Percentiles rank a stretch among this genome's conserved stretches.
These are phyloP conservation scores for Penicillium sp. DNA, from an alignment of 2,329 filamentous ascomycete genomes.

Conservation along the genomic window DNA sequence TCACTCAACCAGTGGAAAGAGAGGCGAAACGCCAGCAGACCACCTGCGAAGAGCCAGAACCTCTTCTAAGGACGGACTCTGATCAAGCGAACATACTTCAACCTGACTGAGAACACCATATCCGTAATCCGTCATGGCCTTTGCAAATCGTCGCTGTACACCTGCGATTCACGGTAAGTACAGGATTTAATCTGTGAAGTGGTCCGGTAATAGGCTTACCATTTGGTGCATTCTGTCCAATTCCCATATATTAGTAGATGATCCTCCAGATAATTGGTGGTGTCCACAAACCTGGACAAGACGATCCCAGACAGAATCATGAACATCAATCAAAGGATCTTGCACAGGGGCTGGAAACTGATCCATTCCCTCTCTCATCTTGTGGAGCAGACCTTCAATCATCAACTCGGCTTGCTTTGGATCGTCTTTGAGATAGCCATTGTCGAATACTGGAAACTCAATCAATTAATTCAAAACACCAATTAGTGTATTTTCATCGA, in stretches of 20 bases:
- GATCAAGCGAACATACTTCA: background rate
- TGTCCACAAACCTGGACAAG: background rate
- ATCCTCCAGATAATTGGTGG: too few relatives aligned
- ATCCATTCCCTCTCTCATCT: too few relatives aligned
- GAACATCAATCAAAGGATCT: background rate
- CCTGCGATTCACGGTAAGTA: background rate
- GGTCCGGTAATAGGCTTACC: too few relatives aligned
- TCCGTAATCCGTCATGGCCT: background rate
- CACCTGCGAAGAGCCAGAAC: too few relatives aligned
- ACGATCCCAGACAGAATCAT: constrained; percentile 1
- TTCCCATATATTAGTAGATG: too few relatives aligned
- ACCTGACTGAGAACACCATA: background rate
- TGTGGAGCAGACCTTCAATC: background rate
- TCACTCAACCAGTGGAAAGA: too few relatives aligned
- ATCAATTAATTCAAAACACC: too few relatives aligned
- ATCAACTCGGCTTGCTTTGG: background rate
- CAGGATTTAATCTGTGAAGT: too few relatives aligned
- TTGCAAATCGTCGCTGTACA: background rate
- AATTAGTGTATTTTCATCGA: background rate
- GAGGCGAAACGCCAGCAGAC: too few relatives aligned
- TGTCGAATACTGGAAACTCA: background rate
- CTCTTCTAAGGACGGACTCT: too few relatives aligned
- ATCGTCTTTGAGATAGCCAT: constrained; percentile 1
- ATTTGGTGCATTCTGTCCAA: too few relatives aligned
- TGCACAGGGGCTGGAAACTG: background rate